Base-by-base conservation (phyloP, 495 filamentous ascomycete genomes). In the Penicillium cataractarum region DNA sequence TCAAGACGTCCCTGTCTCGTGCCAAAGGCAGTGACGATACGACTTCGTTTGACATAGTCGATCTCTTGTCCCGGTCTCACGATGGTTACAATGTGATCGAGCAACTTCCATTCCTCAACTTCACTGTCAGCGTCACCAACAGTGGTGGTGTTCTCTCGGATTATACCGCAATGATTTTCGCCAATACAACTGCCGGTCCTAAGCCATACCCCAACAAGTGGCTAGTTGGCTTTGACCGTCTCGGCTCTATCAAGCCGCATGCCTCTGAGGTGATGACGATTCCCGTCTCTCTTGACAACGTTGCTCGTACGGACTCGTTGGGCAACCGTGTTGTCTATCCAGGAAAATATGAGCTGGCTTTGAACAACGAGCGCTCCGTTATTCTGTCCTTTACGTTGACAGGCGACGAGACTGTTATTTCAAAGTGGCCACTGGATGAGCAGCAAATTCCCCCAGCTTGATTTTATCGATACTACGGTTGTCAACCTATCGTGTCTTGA, bases 261-360 rank as follows among this genome's bases (percentile, higher is more conserved):
- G 52, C 69, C 8, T 73, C 72, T 0, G 61, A 63, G 44, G 75
- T 62, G 0, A 76, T 81, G 19, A 66, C 54, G 7, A 65, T 92
- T 48, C 74, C 77, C 2, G 66, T 89, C 54, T 86, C 79, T 17
- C 66, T 90, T 29, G 88, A 84, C 17, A 80, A 77, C 40, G 63
- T 92, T 21, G 84, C 86, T 2, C 75, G 89, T 5, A 78, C 81
- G 0, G 84, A 90, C 63, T 80, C 79, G 32, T 65, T 61, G 5
- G 89, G 89, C 1, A 84, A 89, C 66, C 79, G 77, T 24, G 74
- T 89, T 22, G 57, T 92, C 37, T 91, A 89, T 66, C 89, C 89
- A 0, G 89, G 89, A 2, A 77, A 71, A 0, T 91, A 92, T 68
- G 79, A 76, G 21, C 27, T 92, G 61, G 70, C 80, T 29, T 61